phyloP scores from a whole-genome alignment of 495 filamentous ascomycete genomes.

The Aspergillus diversus region DNA sequence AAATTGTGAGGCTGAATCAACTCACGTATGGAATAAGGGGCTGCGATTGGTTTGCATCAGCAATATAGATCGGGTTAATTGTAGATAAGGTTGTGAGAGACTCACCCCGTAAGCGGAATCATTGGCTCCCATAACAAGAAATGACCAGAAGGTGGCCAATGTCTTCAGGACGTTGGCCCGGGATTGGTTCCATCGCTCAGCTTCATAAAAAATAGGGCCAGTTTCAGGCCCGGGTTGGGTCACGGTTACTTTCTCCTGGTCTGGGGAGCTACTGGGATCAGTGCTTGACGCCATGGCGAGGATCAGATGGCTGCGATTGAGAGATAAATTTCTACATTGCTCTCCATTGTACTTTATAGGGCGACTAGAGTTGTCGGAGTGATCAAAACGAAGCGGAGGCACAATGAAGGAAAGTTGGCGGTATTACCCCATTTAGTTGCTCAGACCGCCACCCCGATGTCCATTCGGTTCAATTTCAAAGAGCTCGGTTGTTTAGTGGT shows the following conservation, averaged over 20 bases:
- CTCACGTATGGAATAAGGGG: constrained; percentile 64
- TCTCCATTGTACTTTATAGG: not conserved
- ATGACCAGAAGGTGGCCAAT: constrained; percentile 69
- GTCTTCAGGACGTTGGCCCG: constrained; percentile 66
- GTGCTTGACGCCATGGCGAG: not conserved
- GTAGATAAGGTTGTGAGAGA: constrained; percentile 12
- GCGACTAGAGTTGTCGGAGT: not conserved
- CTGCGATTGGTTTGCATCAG: constrained; percentile 30
- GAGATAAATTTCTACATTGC: not conserved
- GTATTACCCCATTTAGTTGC: not conserved
- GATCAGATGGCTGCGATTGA: not conserved
- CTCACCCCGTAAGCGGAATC: constrained; percentile 81
- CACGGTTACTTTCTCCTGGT: not conserved
- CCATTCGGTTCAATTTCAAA: too few species aligned
- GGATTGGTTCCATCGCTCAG: constrained; percentile 67
- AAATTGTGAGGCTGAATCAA: not conserved
- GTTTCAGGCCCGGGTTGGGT: not conserved
- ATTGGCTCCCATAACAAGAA: constrained; percentile 80
- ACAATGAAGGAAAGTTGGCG: not conserved
- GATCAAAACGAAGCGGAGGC: not conserved
- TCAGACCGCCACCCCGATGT: not conserved
- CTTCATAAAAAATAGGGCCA: not conserved
- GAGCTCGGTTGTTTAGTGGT: too few species aligned
- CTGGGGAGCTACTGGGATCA: not conserved
- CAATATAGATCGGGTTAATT: constrained; percentile 2